phyloP scores from a whole-genome alignment of 371 early-diverging fungal species.

The Entomophthora muscae region DNA sequence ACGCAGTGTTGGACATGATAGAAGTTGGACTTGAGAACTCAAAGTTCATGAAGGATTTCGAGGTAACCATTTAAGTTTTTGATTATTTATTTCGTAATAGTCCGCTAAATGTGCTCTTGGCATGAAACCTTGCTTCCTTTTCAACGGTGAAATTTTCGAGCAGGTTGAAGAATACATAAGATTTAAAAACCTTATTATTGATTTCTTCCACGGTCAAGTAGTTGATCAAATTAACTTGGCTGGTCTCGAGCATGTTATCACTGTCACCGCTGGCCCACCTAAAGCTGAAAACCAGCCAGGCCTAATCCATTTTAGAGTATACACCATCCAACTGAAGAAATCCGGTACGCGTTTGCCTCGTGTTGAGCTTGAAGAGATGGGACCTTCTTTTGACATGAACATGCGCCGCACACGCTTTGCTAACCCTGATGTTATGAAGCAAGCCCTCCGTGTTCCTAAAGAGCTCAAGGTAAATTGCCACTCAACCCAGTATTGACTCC shows the following conservation, averaged over 20 bases:
- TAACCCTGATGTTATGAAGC: constrained; percentile 61
- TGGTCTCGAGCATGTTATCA: constrained; percentile 80
- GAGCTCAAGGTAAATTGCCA: constrained; percentile 45
- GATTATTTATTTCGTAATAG: constrained; percentile 12
- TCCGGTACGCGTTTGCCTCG: constrained; percentile 68
- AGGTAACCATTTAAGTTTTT: constrained; percentile 20
- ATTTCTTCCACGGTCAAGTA: constrained; percentile 70
- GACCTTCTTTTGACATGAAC: constrained; percentile 69
- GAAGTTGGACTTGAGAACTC: constrained; percentile 71
- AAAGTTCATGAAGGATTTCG: constrained; percentile 45
- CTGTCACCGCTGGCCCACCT: constrained; percentile 55
- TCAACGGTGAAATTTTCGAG: constrained; percentile 79
- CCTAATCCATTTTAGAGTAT: constrained; percentile 55
- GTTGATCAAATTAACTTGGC: constrained; percentile 52
- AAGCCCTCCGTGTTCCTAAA: constrained; percentile 63
- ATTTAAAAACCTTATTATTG: constrained; percentile 52
- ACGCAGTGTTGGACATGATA: constrained; percentile 86
- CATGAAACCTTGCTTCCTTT: constrained; percentile 73
- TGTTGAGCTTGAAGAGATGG: constrained; percentile 89
- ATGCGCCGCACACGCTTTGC: constrained; percentile 58
- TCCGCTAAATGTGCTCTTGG: constrained; percentile 65
- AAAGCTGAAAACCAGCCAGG: constrained; percentile 28
- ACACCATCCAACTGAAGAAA: constrained; percentile 68
- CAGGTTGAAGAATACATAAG: constrained; percentile 40
- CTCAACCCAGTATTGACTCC: too few species aligned